Conservation (phyloP, 2,329 filamentous ascomycete species). For the Colletotrichum sojae region DNA sequence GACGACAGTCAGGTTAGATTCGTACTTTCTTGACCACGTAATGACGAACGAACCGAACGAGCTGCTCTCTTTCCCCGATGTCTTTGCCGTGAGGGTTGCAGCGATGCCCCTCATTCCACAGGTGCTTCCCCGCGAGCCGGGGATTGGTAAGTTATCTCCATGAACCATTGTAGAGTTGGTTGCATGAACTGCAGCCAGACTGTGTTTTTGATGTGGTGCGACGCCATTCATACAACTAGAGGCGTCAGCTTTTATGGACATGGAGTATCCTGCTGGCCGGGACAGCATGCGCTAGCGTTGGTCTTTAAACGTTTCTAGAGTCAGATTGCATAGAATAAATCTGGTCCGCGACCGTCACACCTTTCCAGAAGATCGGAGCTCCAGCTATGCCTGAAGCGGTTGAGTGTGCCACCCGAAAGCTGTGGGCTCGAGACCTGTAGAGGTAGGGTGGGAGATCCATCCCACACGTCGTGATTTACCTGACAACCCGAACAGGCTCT, state of each 20-base stretch:
- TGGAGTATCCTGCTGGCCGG: not conserved
- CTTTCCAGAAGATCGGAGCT: no score
- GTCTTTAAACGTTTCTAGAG: not conserved
- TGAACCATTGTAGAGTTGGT: not conserved
- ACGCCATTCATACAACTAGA: no score
- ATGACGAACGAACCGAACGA: constrained; percentile 23
- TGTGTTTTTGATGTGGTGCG: no score
- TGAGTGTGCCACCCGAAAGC: no score
- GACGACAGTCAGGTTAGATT: constrained; percentile 35
- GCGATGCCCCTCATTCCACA: not conserved
- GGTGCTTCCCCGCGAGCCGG: not conserved
- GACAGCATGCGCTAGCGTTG: not conserved
- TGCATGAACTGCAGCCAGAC: not conserved
- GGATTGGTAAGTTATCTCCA: not conserved
- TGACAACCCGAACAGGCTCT: no score
- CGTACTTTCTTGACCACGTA: constrained; percentile 17
- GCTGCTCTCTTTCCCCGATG: not conserved
- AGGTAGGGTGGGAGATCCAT: no score
- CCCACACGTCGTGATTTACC: no score
- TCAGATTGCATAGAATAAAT: no score
- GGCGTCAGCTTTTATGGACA: not conserved
- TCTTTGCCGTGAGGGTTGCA: not conserved
- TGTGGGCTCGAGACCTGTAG: no score
- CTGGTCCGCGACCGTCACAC: no score
- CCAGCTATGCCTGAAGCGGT: no score